Evolutionary conservation across 2,329 filamentous ascomycete species (phyloP).

Genomic region (Diaporthe citrichinensis): DNA sequence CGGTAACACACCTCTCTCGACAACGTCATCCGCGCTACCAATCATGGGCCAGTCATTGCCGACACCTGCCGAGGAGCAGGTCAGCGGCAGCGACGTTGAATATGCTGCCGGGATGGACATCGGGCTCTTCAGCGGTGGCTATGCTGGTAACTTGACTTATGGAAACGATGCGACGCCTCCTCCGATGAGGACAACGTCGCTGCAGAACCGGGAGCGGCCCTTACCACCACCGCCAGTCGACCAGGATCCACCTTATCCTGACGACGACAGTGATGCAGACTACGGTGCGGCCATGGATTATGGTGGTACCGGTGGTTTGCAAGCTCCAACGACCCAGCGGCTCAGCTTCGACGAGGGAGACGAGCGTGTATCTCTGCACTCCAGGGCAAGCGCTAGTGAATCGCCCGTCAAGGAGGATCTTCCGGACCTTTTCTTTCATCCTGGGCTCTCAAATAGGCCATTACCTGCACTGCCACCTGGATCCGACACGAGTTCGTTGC

Average conservation of each 20-base stretch:
- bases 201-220: slow-evolving; percentile 38
- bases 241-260: slow-evolving; percentile 55
- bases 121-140: slow-evolving; percentile 81
- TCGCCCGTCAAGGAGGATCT: slow-evolving; percentile 80
- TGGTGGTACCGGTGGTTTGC: slow-evolving; percentile 89
- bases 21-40: slow-evolving; percentile 47
- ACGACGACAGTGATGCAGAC: slow-evolving; percentile 57
- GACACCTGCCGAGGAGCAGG: slow-evolving; percentile 64
- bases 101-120: slow-evolving; percentile 78
- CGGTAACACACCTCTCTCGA: slow-evolving; percentile 63
- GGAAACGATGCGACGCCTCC: slow-evolving; percentile 62
- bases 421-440: slow-evolving; percentile 94
- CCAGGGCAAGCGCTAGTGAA: slow-evolving; percentile 72
- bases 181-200: slow-evolving; percentile 51
- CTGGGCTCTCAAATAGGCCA: slow-evolving; percentile 78
- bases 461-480: slow-evolving; percentile 74
- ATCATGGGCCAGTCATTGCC: slow-evolving; percentile 55
- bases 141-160: slow-evolving; percentile 66
- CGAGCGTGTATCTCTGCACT: slow-evolving; percentile 74
- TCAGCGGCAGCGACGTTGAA: slow-evolving; percentile 77
- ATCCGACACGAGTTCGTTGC: slow-evolving; percentile 71
- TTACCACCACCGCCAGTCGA: slow-evolving; percentile 53
- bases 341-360: slow-evolving; percentile 95
- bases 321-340: slow-evolving; percentile 79
- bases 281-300: slow-evolving; percentile 81